phyloP scores from a whole-genome alignment of 2,329 filamentous ascomycete genomes.

The Cladosporium velox region DNA sequence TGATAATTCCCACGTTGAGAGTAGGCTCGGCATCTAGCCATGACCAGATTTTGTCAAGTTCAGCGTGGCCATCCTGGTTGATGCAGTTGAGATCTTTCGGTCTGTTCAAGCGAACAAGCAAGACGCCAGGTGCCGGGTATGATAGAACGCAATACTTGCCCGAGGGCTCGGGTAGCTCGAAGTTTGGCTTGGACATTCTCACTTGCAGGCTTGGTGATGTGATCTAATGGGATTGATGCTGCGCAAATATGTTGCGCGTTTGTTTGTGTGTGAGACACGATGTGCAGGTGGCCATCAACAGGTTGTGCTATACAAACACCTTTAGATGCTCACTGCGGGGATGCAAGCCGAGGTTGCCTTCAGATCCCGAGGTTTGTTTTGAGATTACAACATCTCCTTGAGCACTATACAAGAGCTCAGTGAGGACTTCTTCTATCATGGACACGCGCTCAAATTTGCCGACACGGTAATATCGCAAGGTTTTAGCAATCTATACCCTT shows the following conservation, averaged over 20 bases:
- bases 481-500: neutral
- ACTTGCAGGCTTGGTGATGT: neutral
- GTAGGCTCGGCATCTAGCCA: conserved; percentile 39
- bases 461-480: neutral
- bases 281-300: neutral
- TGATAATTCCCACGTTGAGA: conserved; percentile 38
- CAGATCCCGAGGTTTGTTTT: neutral
- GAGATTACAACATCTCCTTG: conserved; percentile 1
- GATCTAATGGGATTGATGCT: neutral
- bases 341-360: conserved; percentile 8
- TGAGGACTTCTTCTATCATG: neutral
- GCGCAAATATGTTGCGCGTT: neutral
- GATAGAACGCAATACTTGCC: conserved; percentile 34
- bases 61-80: conserved; percentile 35
- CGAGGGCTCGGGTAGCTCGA: conserved; percentile 27
- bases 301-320: neutral
- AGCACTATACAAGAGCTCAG: neutral
- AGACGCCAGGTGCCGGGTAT: conserved; percentile 36
- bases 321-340: neutral
- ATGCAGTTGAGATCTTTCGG: conserved; percentile 41
- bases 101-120: conserved; percentile 39
- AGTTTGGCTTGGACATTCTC: conserved; percentile 26
- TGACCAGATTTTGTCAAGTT: conserved; percentile 36
- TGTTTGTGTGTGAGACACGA: neutral
- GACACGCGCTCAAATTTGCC: neutral